Percentiles rank a stretch among this genome's conserved stretches.
phyloP scores from a whole-genome alignment of 1,139 yeast species.

The Debaryomyces sp. region DNA sequence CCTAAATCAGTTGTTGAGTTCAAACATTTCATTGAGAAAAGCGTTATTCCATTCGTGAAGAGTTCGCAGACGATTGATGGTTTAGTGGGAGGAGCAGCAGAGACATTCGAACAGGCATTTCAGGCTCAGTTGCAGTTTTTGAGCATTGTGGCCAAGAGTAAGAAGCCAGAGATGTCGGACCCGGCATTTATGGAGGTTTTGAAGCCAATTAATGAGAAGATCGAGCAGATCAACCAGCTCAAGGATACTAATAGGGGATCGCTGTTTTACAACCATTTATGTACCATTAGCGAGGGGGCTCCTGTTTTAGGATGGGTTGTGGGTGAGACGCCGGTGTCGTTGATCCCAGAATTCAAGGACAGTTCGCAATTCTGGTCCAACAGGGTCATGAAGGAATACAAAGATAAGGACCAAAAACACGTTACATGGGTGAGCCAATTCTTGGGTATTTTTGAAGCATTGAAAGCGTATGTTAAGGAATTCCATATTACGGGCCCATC shows the following conservation, averaged over 20 bases:
- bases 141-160: constrained; percentile 57
- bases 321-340: constrained; percentile 67
- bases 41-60: constrained; percentile 62
- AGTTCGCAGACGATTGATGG: constrained; percentile 64
- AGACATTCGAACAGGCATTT: constrained; percentile 61
- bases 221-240: constrained; percentile 58
- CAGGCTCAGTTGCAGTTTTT: constrained; percentile 60
- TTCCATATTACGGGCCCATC: constrained; percentile 79
- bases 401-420: constrained; percentile 65
- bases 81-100: constrained; percentile 61
- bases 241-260: constrained; percentile 79
- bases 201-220: constrained; percentile 65
- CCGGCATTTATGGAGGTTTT: constrained; percentile 60
- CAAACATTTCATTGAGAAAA: constrained; percentile 53
- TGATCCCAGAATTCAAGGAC: constrained; percentile 82
- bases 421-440: constrained; percentile 81
- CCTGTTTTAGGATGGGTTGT: constrained; percentile 93
- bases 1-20: constrained; percentile 55
- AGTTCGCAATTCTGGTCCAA: constrained; percentile 94
- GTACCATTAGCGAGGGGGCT: constrained; percentile 84
- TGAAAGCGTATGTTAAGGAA: constrained; percentile 73
- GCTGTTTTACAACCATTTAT: constrained; percentile 67
- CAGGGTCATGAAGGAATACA: constrained; percentile 81
- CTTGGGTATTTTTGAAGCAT: constrained; percentile 64
- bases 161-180: constrained; percentile 64